Percentiles rank a stretch among this genome's conserved stretches.
These are phyloP conservation scores for Aureobasidium leucospermi DNA, from an alignment of 2,329 filamentous ascomycete species.

Conservation along the genomic window DNA sequence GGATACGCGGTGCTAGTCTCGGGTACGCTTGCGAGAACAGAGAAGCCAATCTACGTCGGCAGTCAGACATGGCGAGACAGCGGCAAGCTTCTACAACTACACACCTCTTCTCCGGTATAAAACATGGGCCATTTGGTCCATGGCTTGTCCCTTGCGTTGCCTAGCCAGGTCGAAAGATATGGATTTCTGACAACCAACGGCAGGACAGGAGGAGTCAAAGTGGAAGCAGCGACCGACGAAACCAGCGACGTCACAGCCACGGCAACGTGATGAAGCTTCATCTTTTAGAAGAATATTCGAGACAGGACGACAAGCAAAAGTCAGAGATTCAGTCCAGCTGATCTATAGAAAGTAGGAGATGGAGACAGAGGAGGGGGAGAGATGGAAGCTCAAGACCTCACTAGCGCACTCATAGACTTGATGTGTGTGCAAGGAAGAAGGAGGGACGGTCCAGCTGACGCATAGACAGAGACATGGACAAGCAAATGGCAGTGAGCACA, in stretches of 20 bases:
- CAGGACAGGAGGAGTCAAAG: slow-evolving; percentile 46
- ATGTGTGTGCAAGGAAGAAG: background rate
- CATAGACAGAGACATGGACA: background rate
- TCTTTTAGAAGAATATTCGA: background rate
- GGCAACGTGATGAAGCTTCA: slow-evolving; percentile 18
- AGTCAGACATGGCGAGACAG: slow-evolving; percentile 17
- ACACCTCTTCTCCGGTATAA: slow-evolving; percentile 62
- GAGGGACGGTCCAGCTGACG: background rate
- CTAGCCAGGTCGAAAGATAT: slow-evolving; percentile 49
- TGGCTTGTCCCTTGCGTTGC: slow-evolving; percentile 61
- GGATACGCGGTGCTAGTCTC: slow-evolving; percentile 55
- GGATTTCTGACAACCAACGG: slow-evolving; percentile 45
- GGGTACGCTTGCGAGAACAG: slow-evolving; percentile 55
- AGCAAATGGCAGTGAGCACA: slow-evolving; percentile 4
- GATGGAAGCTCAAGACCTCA: background rate
- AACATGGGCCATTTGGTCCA: slow-evolving; percentile 86
- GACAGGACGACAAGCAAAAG: background rate
- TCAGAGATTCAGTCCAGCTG: background rate
- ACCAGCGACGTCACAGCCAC: slow-evolving; percentile 11
- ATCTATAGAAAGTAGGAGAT: background rate
- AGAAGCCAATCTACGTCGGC: slow-evolving; percentile 48
- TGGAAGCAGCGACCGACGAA: slow-evolving; percentile 37
- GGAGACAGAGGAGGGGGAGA: background rate
- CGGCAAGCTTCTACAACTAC: slow-evolving; percentile 4
- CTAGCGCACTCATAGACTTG: slow-evolving; percentile 10